Conservation (phyloP, 768 basidiomycete species). For the Vararia minispora region DNA sequence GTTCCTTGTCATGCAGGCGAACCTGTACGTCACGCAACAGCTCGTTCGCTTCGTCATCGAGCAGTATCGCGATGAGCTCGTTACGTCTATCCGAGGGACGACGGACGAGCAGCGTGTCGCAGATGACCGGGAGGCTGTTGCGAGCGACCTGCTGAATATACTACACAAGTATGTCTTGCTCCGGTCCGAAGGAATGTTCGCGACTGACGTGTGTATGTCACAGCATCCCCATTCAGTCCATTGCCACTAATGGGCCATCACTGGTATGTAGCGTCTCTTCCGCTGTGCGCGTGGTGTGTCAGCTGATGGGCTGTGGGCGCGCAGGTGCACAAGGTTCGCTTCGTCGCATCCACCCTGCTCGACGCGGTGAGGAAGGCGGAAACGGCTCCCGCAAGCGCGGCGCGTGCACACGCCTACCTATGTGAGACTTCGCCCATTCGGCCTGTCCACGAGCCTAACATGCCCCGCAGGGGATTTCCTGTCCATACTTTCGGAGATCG, state of each 20-base stretch:
- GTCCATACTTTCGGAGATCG: constrained; percentile 84
- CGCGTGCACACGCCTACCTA: constrained; percentile 78
- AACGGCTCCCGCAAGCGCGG: constrained; percentile 68
- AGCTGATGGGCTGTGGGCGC: constrained; percentile 8
- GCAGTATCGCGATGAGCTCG: constrained; percentile 82
- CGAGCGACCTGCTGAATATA: constrained; percentile 77
- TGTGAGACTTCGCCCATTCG: constrained; percentile 36
- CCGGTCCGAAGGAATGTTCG: background rate
- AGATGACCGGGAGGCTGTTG: constrained; percentile 73
- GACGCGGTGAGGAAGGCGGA: constrained; percentile 78
- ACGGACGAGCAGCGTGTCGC: constrained; percentile 55
- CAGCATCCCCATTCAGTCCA: constrained; percentile 88
- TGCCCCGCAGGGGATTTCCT: constrained; percentile 74
- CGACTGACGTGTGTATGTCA: constrained; percentile 3
- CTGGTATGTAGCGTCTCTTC: constrained; percentile 32
- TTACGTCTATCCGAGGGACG: constrained; percentile 53
- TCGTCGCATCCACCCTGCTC: constrained; percentile 82
- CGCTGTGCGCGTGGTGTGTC: background rate
- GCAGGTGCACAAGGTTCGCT: constrained; percentile 85
- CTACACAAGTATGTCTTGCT: constrained; percentile 52
- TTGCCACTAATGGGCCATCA: constrained; percentile 80
- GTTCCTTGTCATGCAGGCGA: constrained; percentile 87
- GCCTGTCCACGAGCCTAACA: background rate
- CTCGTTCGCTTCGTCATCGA: constrained; percentile 87
- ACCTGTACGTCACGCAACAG: constrained; percentile 94